Conservation (phyloP, 1,139 yeast genomes). For the Wickerhamomyces sp. region DNA sequence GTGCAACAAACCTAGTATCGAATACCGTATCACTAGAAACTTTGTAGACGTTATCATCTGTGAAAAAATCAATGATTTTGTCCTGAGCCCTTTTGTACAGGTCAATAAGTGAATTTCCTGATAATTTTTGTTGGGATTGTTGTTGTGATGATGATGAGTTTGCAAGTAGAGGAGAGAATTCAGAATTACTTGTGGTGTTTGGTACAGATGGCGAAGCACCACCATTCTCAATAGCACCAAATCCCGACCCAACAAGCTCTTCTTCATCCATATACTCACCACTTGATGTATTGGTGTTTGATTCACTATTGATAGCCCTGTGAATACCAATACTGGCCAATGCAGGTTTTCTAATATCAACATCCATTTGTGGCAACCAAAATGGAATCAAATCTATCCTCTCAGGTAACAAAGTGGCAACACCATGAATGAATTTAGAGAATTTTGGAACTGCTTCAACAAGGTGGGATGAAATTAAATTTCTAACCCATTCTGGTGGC, state of each 20-base stretch:
- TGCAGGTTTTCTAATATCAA: conserved; percentile 88
- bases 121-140: conserved; percentile 24
- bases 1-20: conserved; percentile 58
- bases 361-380: conserved; percentile 98
- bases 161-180: conserved; percentile 21
- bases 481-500: conserved; percentile 97
- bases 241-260: conserved; percentile 38
- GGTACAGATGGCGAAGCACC: conserved; percentile 8
- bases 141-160: conserved; percentile 35
- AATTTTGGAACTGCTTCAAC: conserved; percentile 98
- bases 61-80: conserved; percentile 41
- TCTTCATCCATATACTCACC: conserved; percentile 40
- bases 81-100: conserved; percentile 17
- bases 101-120: conserved; percentile 24
- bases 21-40: conserved; percentile 81
- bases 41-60: conserved; percentile 65
- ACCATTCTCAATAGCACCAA: conserved; percentile 31
- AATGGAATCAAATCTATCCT: conserved; percentile 81
- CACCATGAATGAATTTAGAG: conserved; percentile 94
- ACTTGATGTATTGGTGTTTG: conserved; percentile 38
- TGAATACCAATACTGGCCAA: conserved; percentile 59
- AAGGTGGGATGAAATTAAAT: conserved; percentile 81
- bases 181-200: conserved; percentile 14
- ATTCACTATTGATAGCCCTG: conserved; percentile 43
- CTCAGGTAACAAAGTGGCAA: conserved; percentile 82